These are phyloP conservation scores for Aurantiochytrium sp. DNA, from an alignment of 108 stramenopile species.

Conservation along the genomic window DNA sequence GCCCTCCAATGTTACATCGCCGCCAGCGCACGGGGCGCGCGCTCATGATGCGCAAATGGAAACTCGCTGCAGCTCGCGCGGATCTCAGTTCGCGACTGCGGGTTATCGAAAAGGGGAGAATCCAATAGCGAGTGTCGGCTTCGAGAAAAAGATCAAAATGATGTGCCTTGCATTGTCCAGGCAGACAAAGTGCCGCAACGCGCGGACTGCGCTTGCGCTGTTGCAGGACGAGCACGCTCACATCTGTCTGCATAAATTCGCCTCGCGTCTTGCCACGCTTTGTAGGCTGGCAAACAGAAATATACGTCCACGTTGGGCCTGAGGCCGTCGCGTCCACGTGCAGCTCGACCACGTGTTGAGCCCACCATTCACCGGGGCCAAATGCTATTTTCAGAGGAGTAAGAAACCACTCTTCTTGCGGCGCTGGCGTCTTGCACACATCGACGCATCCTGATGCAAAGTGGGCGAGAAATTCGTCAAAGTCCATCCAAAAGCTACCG, in stretches of 20 bases:
- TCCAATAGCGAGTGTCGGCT: not conserved
- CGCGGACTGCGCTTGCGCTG: not conserved
- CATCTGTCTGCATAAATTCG: not conserved
- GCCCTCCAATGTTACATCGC: not conserved
- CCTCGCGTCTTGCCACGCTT: not conserved
- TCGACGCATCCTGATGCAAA: constrained; percentile 5
- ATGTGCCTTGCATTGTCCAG: not conserved
- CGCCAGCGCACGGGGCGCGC: not conserved
- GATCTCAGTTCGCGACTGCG: not conserved
- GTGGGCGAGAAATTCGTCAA: constrained; percentile 29
- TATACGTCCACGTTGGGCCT: not conserved
- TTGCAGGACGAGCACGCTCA: not conserved
- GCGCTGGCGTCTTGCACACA: not conserved
- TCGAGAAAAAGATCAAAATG: not conserved
- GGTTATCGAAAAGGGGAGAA: not conserved
- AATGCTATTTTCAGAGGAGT: not conserved
- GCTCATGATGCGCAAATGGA: not conserved
- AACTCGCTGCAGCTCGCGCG: not conserved
- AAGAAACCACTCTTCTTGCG: not conserved
- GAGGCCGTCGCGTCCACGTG: not conserved
- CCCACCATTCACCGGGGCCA: not conserved
- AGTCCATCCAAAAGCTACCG: constrained; percentile 42
- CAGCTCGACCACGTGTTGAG: not conserved
- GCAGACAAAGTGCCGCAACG: not conserved
- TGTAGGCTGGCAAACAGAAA: not conserved